phyloP scores from a whole-genome alignment of 352 stramenopile genomes.

The Globisporangium megalacanthum region DNA sequence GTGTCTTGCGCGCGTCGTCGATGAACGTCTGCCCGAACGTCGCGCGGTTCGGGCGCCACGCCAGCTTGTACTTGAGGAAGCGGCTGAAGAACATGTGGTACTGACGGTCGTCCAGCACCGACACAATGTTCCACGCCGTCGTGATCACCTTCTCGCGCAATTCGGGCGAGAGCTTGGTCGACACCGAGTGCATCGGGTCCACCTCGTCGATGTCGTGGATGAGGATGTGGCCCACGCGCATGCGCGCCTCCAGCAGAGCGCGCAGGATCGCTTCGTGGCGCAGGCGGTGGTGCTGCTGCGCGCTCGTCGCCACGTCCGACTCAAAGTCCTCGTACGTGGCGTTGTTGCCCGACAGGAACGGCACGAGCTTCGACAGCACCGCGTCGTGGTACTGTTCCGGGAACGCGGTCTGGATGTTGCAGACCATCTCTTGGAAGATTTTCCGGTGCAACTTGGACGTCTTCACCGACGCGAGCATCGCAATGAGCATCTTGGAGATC shows the following conservation, averaged over 20 bases:
- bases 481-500: slow-evolving; percentile 80
- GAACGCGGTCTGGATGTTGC: slow-evolving; percentile 77
- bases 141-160: slow-evolving; percentile 78
- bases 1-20: slow-evolving; percentile 58
- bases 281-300: slow-evolving; percentile 74
- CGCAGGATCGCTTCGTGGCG: slow-evolving; percentile 78
- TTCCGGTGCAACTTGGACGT: slow-evolving; percentile 83
- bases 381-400: slow-evolving; percentile 56
- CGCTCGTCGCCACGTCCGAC: slow-evolving; percentile 44
- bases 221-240: slow-evolving; percentile 79
- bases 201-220: slow-evolving; percentile 79
- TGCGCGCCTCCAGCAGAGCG: slow-evolving; percentile 71
- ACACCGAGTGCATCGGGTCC: slow-evolving; percentile 54
- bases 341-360: slow-evolving; percentile 77
- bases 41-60: slow-evolving; percentile 68
- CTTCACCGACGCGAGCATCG: slow-evolving; percentile 81
- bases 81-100: slow-evolving; percentile 87
- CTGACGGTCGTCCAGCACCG: slow-evolving; percentile 74
- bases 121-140: slow-evolving; percentile 81
- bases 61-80: slow-evolving; percentile 85
- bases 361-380: slow-evolving; percentile 60
- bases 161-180: slow-evolving; percentile 47
- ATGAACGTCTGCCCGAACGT: slow-evolving; percentile 82
- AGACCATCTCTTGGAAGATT: slow-evolving; percentile 87
- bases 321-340: slow-evolving; percentile 72